A percentile compares a stretch with the other conserved stretches of the same genome.
Conservation (phyloP, 2,329 filamentous ascomycete genomes). For the Aspergillus oerlinghausenensis region DNA sequence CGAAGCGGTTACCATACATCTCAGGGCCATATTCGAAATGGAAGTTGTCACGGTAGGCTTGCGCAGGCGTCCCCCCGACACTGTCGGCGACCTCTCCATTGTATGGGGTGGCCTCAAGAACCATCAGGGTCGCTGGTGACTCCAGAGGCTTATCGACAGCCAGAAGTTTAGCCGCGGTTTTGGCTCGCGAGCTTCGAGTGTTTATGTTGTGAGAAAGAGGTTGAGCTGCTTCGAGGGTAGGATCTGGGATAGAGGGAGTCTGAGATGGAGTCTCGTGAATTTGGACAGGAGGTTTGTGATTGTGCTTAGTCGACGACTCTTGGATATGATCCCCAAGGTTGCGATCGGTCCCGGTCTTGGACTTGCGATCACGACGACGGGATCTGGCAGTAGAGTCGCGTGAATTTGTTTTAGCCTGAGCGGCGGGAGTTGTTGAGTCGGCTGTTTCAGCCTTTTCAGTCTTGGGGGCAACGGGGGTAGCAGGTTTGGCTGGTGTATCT, state of each 20-base stretch:
- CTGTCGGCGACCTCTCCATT: slow-evolving; percentile 8
- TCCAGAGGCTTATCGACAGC: slow-evolving; percentile 8
- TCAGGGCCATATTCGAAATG: slow-evolving; percentile 19
- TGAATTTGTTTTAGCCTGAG: slow-evolving; percentile 4
- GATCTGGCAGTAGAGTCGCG: slow-evolving; percentile 3
- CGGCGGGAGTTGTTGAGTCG: slow-evolving; percentile 7
- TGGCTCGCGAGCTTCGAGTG: slow-evolving; percentile 1
- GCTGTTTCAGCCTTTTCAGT: neutral
- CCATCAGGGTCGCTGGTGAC: neutral
- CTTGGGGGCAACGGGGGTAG: neutral
- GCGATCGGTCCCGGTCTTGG: neutral
- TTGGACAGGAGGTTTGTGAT: neutral
- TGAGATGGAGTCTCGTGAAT: neutral
- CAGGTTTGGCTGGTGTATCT: neutral
- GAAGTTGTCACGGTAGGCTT: slow-evolving; percentile 12
- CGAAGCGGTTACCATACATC: slow-evolving; percentile 18
- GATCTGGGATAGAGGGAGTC: neutral
- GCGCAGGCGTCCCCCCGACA: slow-evolving; percentile 6
- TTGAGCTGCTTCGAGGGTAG: neutral
- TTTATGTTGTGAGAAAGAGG: slow-evolving; percentile 1
- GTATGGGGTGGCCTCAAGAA: neutral
- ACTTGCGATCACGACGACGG: slow-evolving; percentile 12
- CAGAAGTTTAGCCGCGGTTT: slow-evolving; percentile 1
- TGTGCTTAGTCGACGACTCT: no score
- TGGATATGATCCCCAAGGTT: no score